A percentile compares a stretch with the other conserved stretches of the same genome.
Evolutionary conservation across 768 basidiomycete genomes (phyloP).

Genomic region (Psilocybe tampanensis): DNA sequence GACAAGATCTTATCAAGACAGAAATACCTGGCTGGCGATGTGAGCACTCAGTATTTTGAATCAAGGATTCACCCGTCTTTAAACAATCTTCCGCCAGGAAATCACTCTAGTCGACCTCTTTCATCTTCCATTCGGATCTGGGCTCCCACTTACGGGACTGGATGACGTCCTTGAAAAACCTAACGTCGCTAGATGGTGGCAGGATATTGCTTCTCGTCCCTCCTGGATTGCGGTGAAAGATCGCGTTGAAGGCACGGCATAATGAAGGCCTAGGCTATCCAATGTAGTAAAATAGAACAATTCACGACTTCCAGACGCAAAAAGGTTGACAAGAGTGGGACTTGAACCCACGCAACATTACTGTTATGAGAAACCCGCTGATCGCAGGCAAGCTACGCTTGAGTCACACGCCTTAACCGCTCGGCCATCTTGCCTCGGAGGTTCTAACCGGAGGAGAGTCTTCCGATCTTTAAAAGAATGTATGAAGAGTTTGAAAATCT

Average conservation of each 20-base stretch:
- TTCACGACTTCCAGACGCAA: conserved; percentile 1
- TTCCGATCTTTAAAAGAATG: not conserved
- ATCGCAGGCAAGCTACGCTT: conserved; percentile 35
- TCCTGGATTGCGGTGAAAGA: conserved; percentile 53
- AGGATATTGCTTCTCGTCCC: conserved; percentile 40
- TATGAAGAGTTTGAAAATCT: not conserved
- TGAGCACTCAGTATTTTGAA: conserved; percentile 16
- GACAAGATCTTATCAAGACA: conserved; percentile 58
- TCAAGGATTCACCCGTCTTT: not conserved
- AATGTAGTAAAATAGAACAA: not conserved
- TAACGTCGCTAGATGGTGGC: conserved; percentile 40
- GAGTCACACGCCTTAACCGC: conserved; percentile 52
- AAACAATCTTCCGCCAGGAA: conserved; percentile 14
- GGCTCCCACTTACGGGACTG: conserved; percentile 21
- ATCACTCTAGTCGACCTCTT: conserved; percentile 61
- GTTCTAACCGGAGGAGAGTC: not conserved
- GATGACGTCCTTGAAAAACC: conserved; percentile 38
- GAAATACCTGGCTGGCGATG: conserved; percentile 59
- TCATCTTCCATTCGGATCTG: conserved; percentile 47
- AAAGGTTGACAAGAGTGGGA: conserved; percentile 36
- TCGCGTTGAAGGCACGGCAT: conserved; percentile 24
- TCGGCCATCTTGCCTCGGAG: conserved; percentile 51
- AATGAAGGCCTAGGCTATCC: not conserved
- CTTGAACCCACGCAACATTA: conserved; percentile 37
- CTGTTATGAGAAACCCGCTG: conserved; percentile 33